Evolutionary conservation across 164 flowering plant species (phyloP).

Genomic region (Protea cynaroides): DNA sequence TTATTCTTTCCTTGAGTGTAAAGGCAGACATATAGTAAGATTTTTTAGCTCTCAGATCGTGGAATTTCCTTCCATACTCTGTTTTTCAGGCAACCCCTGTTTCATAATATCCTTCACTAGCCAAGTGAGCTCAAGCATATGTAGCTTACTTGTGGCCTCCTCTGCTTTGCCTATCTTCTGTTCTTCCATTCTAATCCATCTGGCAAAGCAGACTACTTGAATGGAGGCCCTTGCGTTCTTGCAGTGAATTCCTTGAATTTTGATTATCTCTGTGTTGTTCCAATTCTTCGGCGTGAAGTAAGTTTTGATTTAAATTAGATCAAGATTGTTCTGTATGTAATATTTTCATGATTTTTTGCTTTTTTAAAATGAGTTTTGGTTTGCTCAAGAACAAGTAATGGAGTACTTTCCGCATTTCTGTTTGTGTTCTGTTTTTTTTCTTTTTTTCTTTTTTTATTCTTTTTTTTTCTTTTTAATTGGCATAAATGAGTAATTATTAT

Average conservation of each 20-base stretch:
- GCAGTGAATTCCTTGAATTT: slow-evolving; percentile 2
- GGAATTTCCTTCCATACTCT: slow-evolving; percentile 3
- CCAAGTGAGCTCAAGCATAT: slow-evolving; percentile 3
- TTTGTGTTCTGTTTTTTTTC: not conserved
- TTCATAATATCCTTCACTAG: not conserved
- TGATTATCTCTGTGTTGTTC: not conserved
- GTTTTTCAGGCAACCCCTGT: not conserved
- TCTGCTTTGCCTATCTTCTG: slow-evolving; percentile 1
- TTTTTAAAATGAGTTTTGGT: not conserved
- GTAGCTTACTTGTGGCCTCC: not conserved
- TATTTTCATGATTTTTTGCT: not conserved
- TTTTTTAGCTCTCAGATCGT: slow-evolving; percentile 18
- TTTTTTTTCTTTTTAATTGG: too few species aligned
- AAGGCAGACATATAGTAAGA: slow-evolving; percentile 19
- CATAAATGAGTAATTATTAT: too few species aligned
- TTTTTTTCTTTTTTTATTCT: too few species aligned
- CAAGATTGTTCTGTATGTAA: not conserved
- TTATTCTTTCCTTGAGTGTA: slow-evolving; percentile 38
- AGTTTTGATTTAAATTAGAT: not conserved
- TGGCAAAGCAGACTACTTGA: not conserved
- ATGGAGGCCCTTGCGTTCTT: not conserved
- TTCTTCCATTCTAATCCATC: not conserved
- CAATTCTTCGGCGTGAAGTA: not conserved
- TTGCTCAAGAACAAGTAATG: not conserved
- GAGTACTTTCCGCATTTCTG: not conserved